phyloP scores from a whole-genome alignment of 192 early-diverging fungal species.

The Cladochytrium replicatum region DNA sequence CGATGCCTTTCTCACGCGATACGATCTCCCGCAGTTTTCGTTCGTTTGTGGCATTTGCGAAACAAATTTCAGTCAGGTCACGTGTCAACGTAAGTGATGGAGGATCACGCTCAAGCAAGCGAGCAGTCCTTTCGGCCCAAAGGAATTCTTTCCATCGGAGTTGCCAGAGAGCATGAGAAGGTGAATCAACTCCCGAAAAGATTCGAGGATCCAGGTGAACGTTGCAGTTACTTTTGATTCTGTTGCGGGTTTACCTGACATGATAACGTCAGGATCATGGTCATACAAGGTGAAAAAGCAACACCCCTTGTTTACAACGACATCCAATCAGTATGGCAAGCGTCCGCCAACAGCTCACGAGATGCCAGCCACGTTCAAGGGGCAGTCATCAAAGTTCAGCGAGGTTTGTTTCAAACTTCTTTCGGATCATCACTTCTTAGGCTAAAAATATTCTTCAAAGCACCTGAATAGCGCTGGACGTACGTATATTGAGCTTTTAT shows the following conservation, averaged over 20 bases:
- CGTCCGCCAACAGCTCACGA: constrained; percentile 36
- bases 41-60: too few species aligned
- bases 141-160: too few species aligned
- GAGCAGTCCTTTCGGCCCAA: too few species aligned
- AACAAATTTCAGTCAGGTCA: too few species aligned
- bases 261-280: constrained; percentile 18
- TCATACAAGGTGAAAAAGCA: constrained; percentile 25
- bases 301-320: constrained; percentile 43
- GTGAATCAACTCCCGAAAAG: constrained; percentile 31
- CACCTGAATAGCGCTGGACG: constrained; percentile 31
- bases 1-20: too few species aligned
- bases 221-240: neutral
- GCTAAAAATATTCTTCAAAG: constrained; percentile 4
- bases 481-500: too few species aligned
- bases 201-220: constrained; percentile 36
- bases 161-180: too few species aligned
- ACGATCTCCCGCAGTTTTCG: too few species aligned
- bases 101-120: too few species aligned
- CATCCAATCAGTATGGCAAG: constrained; percentile 31
- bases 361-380: constrained; percentile 40
- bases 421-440: too few species aligned
- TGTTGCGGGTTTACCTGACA: neutral
- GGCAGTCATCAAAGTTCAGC: constrained; percentile 34
- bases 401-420: too few species aligned
- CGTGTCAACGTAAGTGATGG: too few species aligned